phyloP scores from a whole-genome alignment of 2,329 filamentous ascomycete species.

The Anisogramma anomala region DNA sequence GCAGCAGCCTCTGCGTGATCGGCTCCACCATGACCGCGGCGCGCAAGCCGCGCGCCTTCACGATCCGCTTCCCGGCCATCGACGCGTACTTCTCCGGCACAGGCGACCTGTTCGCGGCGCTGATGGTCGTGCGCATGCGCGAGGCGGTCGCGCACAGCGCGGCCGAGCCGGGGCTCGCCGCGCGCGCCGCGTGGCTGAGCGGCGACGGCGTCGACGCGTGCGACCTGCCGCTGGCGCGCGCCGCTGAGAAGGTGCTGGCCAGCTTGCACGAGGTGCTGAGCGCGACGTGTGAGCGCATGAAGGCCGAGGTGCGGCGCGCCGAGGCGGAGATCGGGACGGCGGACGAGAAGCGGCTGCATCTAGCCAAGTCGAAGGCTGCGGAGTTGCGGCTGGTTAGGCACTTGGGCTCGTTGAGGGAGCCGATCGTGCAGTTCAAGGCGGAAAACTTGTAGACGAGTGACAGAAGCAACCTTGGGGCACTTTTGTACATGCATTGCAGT shows the following conservation, averaged over 20 bases:
- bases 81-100: constrained; percentile 95
- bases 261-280: constrained; percentile 82
- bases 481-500: background rate
- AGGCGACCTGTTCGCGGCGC: constrained; percentile 94
- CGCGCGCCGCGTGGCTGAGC: constrained; percentile 59
- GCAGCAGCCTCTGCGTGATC: constrained; percentile 68
- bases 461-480: background rate
- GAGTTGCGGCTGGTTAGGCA: constrained; percentile 79
- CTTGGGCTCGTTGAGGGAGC: constrained; percentile 53
- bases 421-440: constrained; percentile 52
- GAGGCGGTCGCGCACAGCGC: constrained; percentile 58
- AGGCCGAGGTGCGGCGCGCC: constrained; percentile 34
- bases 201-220: constrained; percentile 56
- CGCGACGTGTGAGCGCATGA: constrained; percentile 55
- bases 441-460: constrained; percentile 30
- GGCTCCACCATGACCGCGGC: constrained; percentile 59
- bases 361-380: constrained; percentile 69
- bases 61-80: constrained; percentile 73
- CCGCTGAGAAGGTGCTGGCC: constrained; percentile 75
- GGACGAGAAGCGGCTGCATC: constrained; percentile 46
- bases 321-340: constrained; percentile 29
- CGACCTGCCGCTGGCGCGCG: constrained; percentile 71
- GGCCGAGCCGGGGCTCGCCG: constrained; percentile 11
- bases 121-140: constrained; percentile 77
- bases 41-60: constrained; percentile 69